Evolutionary conservation across 1,284 basidiomycete genomes (phyloP).

Genomic region (Sporisorium iseilematis-ciliati): DNA sequence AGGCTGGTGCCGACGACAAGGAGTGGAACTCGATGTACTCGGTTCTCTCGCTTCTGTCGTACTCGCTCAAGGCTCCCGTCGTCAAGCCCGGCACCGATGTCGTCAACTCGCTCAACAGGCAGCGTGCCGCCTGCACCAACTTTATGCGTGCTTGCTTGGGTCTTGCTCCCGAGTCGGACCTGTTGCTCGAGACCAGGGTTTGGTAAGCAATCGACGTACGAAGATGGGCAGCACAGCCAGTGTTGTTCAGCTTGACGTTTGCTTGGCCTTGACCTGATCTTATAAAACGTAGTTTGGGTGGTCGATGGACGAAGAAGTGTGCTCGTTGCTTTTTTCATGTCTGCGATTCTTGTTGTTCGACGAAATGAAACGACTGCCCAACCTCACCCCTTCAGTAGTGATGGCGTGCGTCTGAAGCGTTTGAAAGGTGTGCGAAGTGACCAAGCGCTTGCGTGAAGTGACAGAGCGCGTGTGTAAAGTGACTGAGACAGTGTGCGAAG

Average conservation of each 20-base stretch:
- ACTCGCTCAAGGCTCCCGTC: constrained; percentile 87
- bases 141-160: constrained; percentile 78
- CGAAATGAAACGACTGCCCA: background rate
- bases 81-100: constrained; percentile 96
- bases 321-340: constrained; percentile 9
- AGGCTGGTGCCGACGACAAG: constrained; percentile 56
- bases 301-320: background rate
- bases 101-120: constrained; percentile 93
- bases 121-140: constrained; percentile 91
- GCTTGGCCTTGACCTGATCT: background rate
- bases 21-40: constrained; percentile 68
- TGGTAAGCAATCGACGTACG: constrained; percentile 49
- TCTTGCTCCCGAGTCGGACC: constrained; percentile 66
- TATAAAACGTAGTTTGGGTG: background rate
- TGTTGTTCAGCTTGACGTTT: background rate
- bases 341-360: no score
- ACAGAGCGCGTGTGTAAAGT: background rate
- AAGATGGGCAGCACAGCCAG: constrained; percentile 4
- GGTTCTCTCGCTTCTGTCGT: constrained; percentile 64
- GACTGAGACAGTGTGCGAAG: no score
- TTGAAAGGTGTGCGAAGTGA: no score
- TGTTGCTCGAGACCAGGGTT: constrained; percentile 65
- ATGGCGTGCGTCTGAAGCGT: no score
- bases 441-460: no score
- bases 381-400: no score